phyloP scores from a whole-genome alignment of 495 filamentous ascomycete genomes.

The Schizothecium vesticola region DNA sequence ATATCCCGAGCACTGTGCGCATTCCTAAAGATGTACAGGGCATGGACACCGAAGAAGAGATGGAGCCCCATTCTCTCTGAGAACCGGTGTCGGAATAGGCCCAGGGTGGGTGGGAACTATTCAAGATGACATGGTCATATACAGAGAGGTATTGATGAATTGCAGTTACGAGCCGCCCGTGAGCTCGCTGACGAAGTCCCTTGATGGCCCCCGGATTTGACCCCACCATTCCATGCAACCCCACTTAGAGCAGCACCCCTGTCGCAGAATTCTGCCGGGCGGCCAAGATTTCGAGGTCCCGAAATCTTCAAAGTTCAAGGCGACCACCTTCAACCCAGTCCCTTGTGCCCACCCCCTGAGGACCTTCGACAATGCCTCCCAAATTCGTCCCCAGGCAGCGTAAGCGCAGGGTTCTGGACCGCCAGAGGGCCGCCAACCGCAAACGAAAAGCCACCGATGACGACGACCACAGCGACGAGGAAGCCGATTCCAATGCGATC shows the following conservation, averaged over 20 bases:
- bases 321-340: background rate
- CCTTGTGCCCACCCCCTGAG: background rate
- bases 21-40: background rate
- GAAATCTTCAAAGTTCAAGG: background rate
- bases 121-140: too few relatives aligned
- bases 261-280: conserved; percentile 42
- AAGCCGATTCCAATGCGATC: conserved; percentile 60
- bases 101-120: too few relatives aligned
- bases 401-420: conserved; percentile 66
- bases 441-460: conserved; percentile 31
- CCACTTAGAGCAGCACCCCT: conserved; percentile 11
- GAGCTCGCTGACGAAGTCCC: too few relatives aligned
- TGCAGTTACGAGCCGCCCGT: too few relatives aligned
- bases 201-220: background rate
- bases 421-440: conserved; percentile 40
- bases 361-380: conserved; percentile 42
- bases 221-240: background rate
- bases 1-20: background rate
- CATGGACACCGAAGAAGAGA: too few relatives aligned
- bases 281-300: conserved; percentile 37
- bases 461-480: conserved; percentile 30
- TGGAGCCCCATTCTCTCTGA: too few relatives aligned
- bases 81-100: too few relatives aligned
- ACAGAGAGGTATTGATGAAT: too few relatives aligned
- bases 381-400: conserved; percentile 75